Conservation (phyloP, 306 rosid species). For the Gastrolobium villosum region DNA sequence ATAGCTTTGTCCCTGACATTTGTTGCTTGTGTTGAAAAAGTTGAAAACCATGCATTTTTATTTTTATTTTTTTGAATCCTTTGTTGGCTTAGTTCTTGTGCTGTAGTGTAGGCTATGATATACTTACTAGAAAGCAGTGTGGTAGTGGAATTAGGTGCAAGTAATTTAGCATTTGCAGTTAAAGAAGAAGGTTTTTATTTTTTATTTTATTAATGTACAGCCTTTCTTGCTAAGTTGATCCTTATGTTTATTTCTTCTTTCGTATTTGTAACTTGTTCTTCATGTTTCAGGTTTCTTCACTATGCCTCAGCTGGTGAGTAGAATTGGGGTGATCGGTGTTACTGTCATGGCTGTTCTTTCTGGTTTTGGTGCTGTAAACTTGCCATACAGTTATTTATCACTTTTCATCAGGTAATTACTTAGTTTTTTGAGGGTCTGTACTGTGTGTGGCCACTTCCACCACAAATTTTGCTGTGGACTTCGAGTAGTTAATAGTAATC, state of each 20-base stretch:
- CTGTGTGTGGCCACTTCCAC: not conserved
- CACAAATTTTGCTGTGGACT: not conserved
- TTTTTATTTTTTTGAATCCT: not conserved
- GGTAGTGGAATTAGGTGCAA: no score
- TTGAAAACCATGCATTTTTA: not conserved
- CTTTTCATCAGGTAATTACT: conserved; percentile 79
- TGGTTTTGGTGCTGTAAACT: conserved; percentile 96
- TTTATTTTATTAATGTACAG: not conserved
- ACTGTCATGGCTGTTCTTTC: conserved; percentile 96
- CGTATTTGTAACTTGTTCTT: not conserved
- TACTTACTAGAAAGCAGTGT: no score
- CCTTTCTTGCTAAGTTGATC: not conserved
- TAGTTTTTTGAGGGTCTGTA: not conserved
- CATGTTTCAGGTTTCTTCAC: conserved; percentile 78
- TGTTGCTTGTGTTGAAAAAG: conserved; percentile 10
- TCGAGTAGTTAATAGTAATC: not conserved
- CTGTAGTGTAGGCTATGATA: no score
- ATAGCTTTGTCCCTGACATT: not conserved
- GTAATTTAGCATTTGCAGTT: not conserved
- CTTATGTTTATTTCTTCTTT: not conserved
- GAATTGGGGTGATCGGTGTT: conserved; percentile 96
- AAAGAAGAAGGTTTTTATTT: not conserved
- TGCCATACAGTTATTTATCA: conserved; percentile 91
- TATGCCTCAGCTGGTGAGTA: conserved; percentile 93
- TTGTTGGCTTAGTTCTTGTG: not conserved